A percentile compares a stretch with the other conserved stretches of the same genome.
phyloP scores from a whole-genome alignment of 2,329 filamentous ascomycete genomes.

The Diaporthe citri region DNA sequence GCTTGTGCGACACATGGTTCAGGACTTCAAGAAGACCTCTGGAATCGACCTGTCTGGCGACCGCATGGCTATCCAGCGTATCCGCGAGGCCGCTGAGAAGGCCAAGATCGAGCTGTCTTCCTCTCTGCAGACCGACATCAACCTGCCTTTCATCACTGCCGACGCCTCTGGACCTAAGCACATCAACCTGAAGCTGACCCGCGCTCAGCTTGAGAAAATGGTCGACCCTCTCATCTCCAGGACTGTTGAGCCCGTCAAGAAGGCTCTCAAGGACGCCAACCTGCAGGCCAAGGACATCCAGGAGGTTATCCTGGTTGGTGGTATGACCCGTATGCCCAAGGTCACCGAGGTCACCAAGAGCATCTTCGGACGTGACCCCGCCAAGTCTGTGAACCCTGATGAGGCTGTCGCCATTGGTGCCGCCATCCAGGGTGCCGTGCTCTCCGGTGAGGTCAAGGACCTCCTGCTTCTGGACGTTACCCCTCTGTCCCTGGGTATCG shows the following conservation, averaged over 20 bases:
- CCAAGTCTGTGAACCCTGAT: slow-evolving; percentile 98
- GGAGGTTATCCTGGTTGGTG: slow-evolving; percentile 97
- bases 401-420: slow-evolving; percentile 98
- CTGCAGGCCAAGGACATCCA: slow-evolving; percentile 94
- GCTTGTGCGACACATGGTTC: slow-evolving; percentile 92
- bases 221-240: slow-evolving; percentile 89
- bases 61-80: slow-evolving; percentile 99
- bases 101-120: slow-evolving; percentile 99
- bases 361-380: slow-evolving; percentile 95
- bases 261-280: slow-evolving; percentile 95
- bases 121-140: slow-evolving; percentile 95
- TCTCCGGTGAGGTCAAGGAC: slow-evolving; percentile 96
- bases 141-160: slow-evolving; percentile 98
- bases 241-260: slow-evolving; percentile 93
- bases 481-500: slow-evolving; percentile 95
- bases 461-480: slow-evolving; percentile 96
- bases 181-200: slow-evolving; percentile 95
- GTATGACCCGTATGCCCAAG: slow-evolving; percentile 99
- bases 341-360: slow-evolving; percentile 94
- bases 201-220: slow-evolving; percentile 92
- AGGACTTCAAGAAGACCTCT: slow-evolving; percentile 97
- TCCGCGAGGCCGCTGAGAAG: slow-evolving; percentile 98
- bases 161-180: slow-evolving; percentile 96
- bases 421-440: slow-evolving; percentile 95
- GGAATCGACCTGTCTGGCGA: slow-evolving; percentile 90